phyloP scores from a whole-genome alignment of 2,329 filamentous ascomycete species.

The Epichloe sp. region DNA sequence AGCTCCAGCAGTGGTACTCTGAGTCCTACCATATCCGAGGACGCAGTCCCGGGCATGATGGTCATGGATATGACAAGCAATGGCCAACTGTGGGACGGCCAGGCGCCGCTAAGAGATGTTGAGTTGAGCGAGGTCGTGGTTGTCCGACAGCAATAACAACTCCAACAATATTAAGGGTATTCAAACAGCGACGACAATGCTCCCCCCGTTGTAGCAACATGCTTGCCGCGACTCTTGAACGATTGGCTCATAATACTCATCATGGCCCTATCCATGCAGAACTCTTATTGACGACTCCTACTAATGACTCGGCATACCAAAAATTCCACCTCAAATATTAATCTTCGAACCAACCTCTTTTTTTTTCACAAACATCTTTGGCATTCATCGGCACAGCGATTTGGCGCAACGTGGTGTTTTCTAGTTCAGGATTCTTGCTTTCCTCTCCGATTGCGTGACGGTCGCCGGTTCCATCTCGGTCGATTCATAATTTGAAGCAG shows the following conservation, averaged over 20 bases:
- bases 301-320: constrained; percentile 15
- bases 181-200: neutral
- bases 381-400: constrained; percentile 28
- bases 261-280: neutral
- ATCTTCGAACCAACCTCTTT: constrained; percentile 18
- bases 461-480: neutral
- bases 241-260: constrained; percentile 5
- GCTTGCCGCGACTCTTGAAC: neutral
- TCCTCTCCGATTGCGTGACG: neutral
- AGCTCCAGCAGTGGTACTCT: constrained; percentile 35
- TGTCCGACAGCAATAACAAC: constrained; percentile 18
- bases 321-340: constrained; percentile 10
- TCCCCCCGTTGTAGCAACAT: neutral
- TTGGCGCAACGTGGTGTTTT: constrained; percentile 23
- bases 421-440: neutral
- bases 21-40: constrained; percentile 35
- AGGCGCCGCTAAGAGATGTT: constrained; percentile 24
- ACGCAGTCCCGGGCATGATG: constrained; percentile 22
- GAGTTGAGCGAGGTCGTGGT: constrained; percentile 34
- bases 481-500: constrained; percentile 6
- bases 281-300: constrained; percentile 4
- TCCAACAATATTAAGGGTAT: neutral
- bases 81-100: constrained; percentile 25
- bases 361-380: constrained; percentile 20
- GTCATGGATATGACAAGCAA: constrained; percentile 24